Percentiles rank a stretch among this genome's conserved stretches.
These are phyloP conservation scores for Apiospora rasikravindrae DNA, from an alignment of 2,329 filamentous ascomycete species.

Conservation along the genomic window DNA sequence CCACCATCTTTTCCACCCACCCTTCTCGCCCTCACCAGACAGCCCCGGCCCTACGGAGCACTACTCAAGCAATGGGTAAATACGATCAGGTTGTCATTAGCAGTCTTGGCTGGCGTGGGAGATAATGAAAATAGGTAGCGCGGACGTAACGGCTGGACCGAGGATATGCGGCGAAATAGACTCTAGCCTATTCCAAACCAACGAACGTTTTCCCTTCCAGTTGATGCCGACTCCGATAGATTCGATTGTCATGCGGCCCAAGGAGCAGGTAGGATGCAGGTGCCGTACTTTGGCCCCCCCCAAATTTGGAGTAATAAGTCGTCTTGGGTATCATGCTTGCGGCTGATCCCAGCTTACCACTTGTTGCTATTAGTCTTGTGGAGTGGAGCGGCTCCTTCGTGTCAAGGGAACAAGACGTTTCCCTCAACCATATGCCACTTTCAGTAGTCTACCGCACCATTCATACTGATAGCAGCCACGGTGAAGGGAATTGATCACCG, in stretches of 20 bases:
- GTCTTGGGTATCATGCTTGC: constrained; percentile 12
- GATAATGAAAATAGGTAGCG: not conserved
- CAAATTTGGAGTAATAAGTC: not conserved
- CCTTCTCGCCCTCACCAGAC: not conserved
- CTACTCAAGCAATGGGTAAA: constrained; percentile 11
- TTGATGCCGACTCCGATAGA: constrained; percentile 5
- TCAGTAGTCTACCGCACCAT: not conserved
- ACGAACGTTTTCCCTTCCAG: not conserved
- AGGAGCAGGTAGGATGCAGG: constrained; percentile 11
- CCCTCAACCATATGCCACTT: not conserved
- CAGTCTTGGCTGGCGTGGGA: constrained; percentile 8
- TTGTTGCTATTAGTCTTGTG: not conserved
- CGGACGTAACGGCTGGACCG: not conserved
- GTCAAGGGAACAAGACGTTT: not conserved
- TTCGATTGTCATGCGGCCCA: constrained; percentile 14
- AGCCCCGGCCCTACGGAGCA: constrained; percentile 7
- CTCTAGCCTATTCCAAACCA: constrained; percentile 16
- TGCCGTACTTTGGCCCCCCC: constrained; percentile 13
- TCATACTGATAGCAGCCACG: not conserved
- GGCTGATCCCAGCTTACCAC: constrained; percentile 12
- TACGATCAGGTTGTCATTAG: not conserved
- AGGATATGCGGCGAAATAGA: constrained; percentile 14
- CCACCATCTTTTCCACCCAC: constrained; percentile 6
- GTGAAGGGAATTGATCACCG: not conserved
- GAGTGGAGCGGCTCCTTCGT: constrained; percentile 8